Conservation (phyloP, 108 stramenopile species). For the Skeletonema potamos region DNA sequence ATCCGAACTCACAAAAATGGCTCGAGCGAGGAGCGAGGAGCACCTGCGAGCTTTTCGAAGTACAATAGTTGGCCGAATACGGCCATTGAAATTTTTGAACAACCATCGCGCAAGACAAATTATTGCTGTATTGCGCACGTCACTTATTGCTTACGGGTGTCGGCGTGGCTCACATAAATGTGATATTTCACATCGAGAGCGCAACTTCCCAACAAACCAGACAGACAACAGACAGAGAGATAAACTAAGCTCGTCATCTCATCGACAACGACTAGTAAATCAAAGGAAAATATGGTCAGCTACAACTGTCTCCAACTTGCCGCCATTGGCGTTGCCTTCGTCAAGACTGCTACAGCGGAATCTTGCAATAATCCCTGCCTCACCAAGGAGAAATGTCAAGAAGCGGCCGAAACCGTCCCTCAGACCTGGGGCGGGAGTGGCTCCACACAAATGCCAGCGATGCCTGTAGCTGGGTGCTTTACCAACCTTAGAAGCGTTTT, state of each 20-base stretch:
- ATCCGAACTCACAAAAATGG: too few relatives aligned
- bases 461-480: background rate
- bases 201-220: background rate
- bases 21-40: too few relatives aligned
- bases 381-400: background rate
- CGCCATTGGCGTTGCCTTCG: background rate
- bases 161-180: too few relatives aligned
- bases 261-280: background rate
- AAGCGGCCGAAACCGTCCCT: background rate
- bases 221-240: background rate
- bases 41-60: too few relatives aligned
- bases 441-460: background rate
- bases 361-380: background rate
- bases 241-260: background rate
- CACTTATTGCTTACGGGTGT: too few relatives aligned
- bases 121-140: too few relatives aligned
- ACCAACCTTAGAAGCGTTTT: background rate
- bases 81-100: too few relatives aligned
- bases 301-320: slow-evolving; percentile 1
- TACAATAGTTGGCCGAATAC: too few relatives aligned
- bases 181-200: background rate
- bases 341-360: background rate
- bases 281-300: background rate
- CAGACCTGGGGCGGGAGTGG: background rate
- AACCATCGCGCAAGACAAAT: too few relatives aligned